These are phyloP conservation scores for Boletales sp. DNA, from an alignment of 768 basidiomycete species.

Conservation along the genomic window DNA sequence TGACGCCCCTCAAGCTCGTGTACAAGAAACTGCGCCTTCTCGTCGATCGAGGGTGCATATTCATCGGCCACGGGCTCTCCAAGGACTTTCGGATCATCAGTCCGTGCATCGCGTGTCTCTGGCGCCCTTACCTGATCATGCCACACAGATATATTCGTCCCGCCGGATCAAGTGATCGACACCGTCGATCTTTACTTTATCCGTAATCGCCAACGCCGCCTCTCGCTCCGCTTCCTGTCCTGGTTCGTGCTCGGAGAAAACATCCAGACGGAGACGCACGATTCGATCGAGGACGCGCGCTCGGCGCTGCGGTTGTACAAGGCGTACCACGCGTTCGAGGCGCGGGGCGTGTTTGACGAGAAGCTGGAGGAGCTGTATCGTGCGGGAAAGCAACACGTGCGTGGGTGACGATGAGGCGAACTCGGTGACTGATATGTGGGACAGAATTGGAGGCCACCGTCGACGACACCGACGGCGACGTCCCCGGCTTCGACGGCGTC, in stretches of 20 bases:
- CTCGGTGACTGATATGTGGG: neutral
- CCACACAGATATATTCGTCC: slow-evolving; percentile 84
- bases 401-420: slow-evolving; percentile 32
- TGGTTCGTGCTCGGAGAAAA: slow-evolving; percentile 92
- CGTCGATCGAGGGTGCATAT: slow-evolving; percentile 93
- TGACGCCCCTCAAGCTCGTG: slow-evolving; percentile 95
- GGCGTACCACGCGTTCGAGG: slow-evolving; percentile 74
- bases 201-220: slow-evolving; percentile 73
- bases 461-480: slow-evolving; percentile 3
- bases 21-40: slow-evolving; percentile 95
- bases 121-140: neutral
- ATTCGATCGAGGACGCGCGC: slow-evolving; percentile 96
- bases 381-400: slow-evolving; percentile 70
- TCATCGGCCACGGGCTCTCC: slow-evolving; percentile 94
- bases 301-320: slow-evolving; percentile 85
- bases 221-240: slow-evolving; percentile 88
- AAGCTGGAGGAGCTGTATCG: slow-evolving; percentile 84
- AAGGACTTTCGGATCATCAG: slow-evolving; percentile 99
- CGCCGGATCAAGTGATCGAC: slow-evolving; percentile 93
- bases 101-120: slow-evolving; percentile 37
- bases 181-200: slow-evolving; percentile 97
- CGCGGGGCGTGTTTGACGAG: slow-evolving; percentile 73
- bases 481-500: slow-evolving; percentile 2
- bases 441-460: slow-evolving; percentile 60
- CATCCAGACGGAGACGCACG: slow-evolving; percentile 93